Base-by-base conservation (phyloP, 1,284 basidiomycete species). In the Apiotrichum laibachii region DNA sequence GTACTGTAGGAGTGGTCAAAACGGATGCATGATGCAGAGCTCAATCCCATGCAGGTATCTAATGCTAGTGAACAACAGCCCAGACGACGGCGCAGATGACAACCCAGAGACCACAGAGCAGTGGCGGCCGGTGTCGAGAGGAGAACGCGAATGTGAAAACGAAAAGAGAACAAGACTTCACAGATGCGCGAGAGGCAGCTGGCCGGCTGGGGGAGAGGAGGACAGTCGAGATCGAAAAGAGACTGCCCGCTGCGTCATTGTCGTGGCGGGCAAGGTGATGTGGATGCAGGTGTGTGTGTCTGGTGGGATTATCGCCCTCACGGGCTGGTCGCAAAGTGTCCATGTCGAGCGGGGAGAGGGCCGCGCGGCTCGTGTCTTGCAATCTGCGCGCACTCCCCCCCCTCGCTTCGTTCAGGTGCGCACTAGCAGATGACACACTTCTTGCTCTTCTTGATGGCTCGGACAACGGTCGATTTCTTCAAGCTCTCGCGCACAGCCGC, bases 401-500 rank as follows among this genome's bases (percentile, higher is more conserved):
- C 8, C 34, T 13, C 53, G 22, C 19, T 26, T 11, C 43, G 6
- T 6, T 21, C 26, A 31, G 26, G 7, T 31, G 26, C 7, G 26
- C 26, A 31, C 64, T 81, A 93, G 67, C 89, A 82, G 55, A 95
- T 81, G 57, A 92, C 83, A 80, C 92, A 96, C 74, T 86, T 82
- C 75, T 85, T 88, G 55, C 80, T 86, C 88, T 86, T 83, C 76
- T 85, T 82, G 44, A 60, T 58, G 19, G 51, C 51, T 70, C 84
- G 85, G 53, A 86, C 83, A 67, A 85, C 86, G 80, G 86, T 88
- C 6, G 68, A 63, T 61, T 69, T 72, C 66, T 83, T 86, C 85
- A 94, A 84, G 70, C 91, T 90, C 81, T 95, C 91, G 74, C 85
- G 85, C 55, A 97, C 80, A 7, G 95, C 95, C 11, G 89, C 84